Evolutionary conservation across 2,329 filamentous ascomycete species (phyloP).

Genomic region (Colletotrichum noveboracense): DNA sequence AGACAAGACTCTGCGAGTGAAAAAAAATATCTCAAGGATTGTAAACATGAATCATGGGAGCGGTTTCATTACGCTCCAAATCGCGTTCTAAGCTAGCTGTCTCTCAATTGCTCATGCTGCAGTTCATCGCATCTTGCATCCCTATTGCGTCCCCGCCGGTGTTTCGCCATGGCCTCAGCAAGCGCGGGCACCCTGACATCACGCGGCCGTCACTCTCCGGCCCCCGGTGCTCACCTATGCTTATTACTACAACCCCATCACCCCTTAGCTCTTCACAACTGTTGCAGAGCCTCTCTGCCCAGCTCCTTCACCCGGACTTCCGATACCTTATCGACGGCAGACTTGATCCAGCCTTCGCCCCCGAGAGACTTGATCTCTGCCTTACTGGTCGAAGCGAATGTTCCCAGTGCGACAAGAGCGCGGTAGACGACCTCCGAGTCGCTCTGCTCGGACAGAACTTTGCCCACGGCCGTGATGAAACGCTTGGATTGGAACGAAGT

Average conservation of each 20-base stretch:
- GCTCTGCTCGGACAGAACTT: conserved; percentile 67
- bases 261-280: conserved; percentile 27
- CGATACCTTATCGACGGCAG: conserved; percentile 45
- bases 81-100: conserved; percentile 10
- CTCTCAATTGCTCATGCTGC: not conserved
- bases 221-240: not conserved
- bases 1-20: not conserved
- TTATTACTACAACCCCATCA: not conserved
- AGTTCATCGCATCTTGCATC: not conserved
- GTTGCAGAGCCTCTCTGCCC: conserved; percentile 49
- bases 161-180: conserved; percentile 7
- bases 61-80: conserved; percentile 12
- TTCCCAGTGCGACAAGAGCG: conserved; percentile 82
- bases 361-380: conserved; percentile 47
- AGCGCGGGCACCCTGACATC: not conserved
- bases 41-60: not conserved
- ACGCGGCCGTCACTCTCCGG: conserved; percentile 4
- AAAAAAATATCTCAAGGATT: not conserved
- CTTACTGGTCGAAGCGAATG: conserved; percentile 66
- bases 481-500: conserved; percentile 39
- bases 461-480: conserved; percentile 66
- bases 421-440: conserved; percentile 88
- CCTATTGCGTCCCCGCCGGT: not conserved
- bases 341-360: conserved; percentile 44
- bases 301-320: conserved; percentile 55